phyloP scores from a whole-genome alignment of 805 yeast species.

The Yamadazyma insecticola region DNA sequence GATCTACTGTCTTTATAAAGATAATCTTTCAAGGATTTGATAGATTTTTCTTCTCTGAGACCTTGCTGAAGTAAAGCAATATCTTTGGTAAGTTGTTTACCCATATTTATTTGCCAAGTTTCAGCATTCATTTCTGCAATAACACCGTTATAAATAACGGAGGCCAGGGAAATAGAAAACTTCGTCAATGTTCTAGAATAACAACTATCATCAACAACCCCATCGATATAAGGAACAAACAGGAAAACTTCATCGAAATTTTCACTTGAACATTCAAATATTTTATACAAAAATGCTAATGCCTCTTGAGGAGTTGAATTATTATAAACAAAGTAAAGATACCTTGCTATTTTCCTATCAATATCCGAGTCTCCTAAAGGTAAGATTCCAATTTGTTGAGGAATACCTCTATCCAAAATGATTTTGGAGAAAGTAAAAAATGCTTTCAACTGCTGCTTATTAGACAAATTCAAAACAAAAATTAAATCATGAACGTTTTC shows the following conservation, averaged over 20 bases:
- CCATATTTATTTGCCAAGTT: constrained; percentile 53
- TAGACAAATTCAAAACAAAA: constrained; percentile 59
- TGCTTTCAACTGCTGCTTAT: constrained; percentile 46
- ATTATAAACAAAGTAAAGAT: constrained; percentile 30
- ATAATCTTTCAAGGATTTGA: constrained; percentile 30
- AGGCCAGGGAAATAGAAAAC: constrained; percentile 41
- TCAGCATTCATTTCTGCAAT: constrained; percentile 45
- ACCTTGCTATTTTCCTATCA: constrained; percentile 25
- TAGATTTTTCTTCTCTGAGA: constrained; percentile 18
- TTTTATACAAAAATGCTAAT: constrained; percentile 36
- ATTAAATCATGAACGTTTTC: constrained; percentile 76
- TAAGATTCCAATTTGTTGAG: constrained; percentile 81
- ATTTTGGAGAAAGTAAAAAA: constrained; percentile 46
- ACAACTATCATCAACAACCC: constrained; percentile 12
- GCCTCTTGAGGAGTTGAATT: constrained; percentile 29
- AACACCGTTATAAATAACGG: constrained; percentile 71
- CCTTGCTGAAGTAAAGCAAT: constrained; percentile 26
- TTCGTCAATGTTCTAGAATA: constrained; percentile 18
- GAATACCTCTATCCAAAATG: constrained; percentile 53
- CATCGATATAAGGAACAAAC: constrained; percentile 11
- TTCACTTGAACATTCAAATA: constrained; percentile 20
- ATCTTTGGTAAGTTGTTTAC: constrained; percentile 55
- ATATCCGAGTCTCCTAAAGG: constrained; percentile 44
- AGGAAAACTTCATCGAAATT: constrained; percentile 17
- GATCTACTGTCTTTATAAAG: constrained; percentile 39